Conservation (phyloP, 345 rosid species). For the Euphorbia tirucalli region DNA sequence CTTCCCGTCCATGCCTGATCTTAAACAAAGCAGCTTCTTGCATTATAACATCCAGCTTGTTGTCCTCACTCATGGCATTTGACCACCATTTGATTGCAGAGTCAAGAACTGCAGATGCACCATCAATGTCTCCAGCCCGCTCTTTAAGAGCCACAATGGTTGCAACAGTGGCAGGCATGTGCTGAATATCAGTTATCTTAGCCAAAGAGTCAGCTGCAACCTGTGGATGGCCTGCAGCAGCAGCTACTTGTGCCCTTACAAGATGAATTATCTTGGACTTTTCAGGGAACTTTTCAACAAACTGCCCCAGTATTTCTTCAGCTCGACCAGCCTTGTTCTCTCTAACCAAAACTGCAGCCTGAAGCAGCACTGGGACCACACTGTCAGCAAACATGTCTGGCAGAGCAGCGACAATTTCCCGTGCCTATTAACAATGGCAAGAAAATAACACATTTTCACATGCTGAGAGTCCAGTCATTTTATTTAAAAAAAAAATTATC, state of each 20-base stretch:
- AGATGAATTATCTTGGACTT: slow-evolving; percentile 65
- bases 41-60: slow-evolving; percentile 65
- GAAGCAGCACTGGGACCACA: slow-evolving; percentile 65
- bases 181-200: slow-evolving; percentile 75
- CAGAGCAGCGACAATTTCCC: slow-evolving; percentile 69
- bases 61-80: slow-evolving; percentile 76
- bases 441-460: slow-evolving; percentile 1
- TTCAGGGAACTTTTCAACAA: slow-evolving; percentile 62
- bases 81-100: slow-evolving; percentile 92
- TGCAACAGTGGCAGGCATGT: slow-evolving; percentile 89
- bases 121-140: slow-evolving; percentile 82
- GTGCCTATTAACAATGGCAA: slow-evolving; percentile 54
- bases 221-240: slow-evolving; percentile 73
- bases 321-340: slow-evolving; percentile 88
- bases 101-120: slow-evolving; percentile 71
- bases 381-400: slow-evolving; percentile 63
- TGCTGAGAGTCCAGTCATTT: not conserved
- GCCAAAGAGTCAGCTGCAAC: slow-evolving; percentile 81
- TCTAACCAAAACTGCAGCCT: slow-evolving; percentile 82
- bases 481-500: not conserved
- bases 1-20: slow-evolving; percentile 78
- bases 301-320: slow-evolving; percentile 74
- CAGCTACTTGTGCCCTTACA: slow-evolving; percentile 92
- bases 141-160: slow-evolving; percentile 88
- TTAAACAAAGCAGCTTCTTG: slow-evolving; percentile 93